Base-by-base conservation (phyloP, 1,284 basidiomycete species). In the Melampsora larici-populina region DNA sequence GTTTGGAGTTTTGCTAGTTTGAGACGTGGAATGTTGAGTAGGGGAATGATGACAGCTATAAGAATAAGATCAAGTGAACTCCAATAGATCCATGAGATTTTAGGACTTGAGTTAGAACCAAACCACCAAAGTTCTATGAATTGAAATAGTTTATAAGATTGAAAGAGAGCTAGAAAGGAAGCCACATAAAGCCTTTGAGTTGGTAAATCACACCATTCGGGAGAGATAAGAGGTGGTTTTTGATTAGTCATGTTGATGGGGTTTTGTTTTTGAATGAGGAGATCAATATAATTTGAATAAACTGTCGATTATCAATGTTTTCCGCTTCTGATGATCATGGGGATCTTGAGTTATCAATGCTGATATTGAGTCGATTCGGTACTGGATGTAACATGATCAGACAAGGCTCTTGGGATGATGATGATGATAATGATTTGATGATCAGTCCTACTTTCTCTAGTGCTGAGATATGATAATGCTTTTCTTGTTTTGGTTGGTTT, bases 91-190 rank as follows among this genome's bases (percentile, higher is more conserved):
- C 78, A 79, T 24, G 78, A 79, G n/a, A 46, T 76, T 13, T 66
- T 76, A 46, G 71, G 65, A 15, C 67, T 65, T 21, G 60, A n/a
- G 24, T 65, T 66, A 46, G 75, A 55, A 31, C 60, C 62, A 31
- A 62, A 70, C 40, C 79, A 65, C 69, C 70, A 79, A 63, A 76
- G 26, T 68, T 80, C 79, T 36, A 78, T 43, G 78, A 80, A 80
- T 55, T 78, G 77, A 65, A 79, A 80, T 62, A 80, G 62, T 78
- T 80, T 80, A 73, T 80, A 80, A 5, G 79, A 71, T 67, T 80
- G 80, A 21, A 79, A 51, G 62, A 79, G 69, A 21, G 70, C 67
- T 66, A 51, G 78, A 51, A 36, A 70, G 60, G 62, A 80, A 69
- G 74, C 79, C n/a, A 79, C 75, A 67, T 80, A 80, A 65, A 80